phyloP scores from a whole-genome alignment of 768 basidiomycete species.

The Suillus subluteus region DNA sequence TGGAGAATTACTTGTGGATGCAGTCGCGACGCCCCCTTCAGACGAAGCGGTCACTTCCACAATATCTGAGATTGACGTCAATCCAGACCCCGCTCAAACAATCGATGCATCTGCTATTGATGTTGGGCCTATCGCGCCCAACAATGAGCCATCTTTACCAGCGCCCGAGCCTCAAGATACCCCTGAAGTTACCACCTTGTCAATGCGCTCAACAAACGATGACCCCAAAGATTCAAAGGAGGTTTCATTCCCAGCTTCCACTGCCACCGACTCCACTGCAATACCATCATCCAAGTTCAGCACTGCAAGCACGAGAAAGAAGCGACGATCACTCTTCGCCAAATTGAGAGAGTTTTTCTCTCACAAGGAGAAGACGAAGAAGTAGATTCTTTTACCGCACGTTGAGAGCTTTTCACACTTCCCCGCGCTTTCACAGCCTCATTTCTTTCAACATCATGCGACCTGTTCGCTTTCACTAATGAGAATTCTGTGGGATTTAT shows the following conservation, averaged over 20 bases:
- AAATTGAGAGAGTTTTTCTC: conserved; percentile 56
- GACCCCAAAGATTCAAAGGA: conserved; percentile 11
- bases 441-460: conserved; percentile 24
- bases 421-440: background rate
- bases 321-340: conserved; percentile 55
- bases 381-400: conserved; percentile 28
- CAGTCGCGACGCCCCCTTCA: background rate
- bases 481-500: conserved; percentile 18
- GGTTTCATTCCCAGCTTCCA: conserved; percentile 26
- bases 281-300: conserved; percentile 41
- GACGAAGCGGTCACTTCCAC: background rate
- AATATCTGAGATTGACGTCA: background rate
- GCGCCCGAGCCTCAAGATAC: background rate
- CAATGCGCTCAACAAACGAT: background rate
- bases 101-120: background rate
- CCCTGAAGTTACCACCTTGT: background rate
- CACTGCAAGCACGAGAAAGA: conserved; percentile 47
- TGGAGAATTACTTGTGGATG: background rate
- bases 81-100: background rate
- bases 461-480: conserved; percentile 14
- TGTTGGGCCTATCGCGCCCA: background rate
- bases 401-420: background rate
- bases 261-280: conserved; percentile 19
- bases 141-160: background rate
- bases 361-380: conserved; percentile 48